These are phyloP conservation scores for Dendrobium chrysotoxum DNA, from an alignment of 106 monocot genomes.

Conservation along the genomic window DNA sequence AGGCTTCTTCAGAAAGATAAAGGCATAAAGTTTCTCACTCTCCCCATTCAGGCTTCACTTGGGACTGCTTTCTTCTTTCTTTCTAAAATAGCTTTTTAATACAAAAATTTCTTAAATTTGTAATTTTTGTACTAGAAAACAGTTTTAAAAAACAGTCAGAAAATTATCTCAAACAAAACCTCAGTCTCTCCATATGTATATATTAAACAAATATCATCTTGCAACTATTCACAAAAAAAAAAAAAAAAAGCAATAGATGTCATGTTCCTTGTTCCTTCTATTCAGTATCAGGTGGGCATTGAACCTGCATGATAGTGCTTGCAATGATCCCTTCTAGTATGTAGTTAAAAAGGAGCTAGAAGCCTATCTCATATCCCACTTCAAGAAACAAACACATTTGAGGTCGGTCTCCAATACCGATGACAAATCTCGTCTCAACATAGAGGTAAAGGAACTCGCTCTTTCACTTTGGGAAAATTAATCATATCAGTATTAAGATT, in stretches of 20 bases:
- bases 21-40: slow-evolving; percentile 10
- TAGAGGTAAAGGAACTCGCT: slow-evolving; percentile 14
- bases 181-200: neutral
- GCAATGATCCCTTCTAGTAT: slow-evolving; percentile 34
- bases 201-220: no score
- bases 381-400: slow-evolving; percentile 15
- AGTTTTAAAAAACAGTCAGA: no score
- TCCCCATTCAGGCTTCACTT: slow-evolving; percentile 11
- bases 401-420: slow-evolving; percentile 11
- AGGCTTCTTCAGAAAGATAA: slow-evolving; percentile 3
- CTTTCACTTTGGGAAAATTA: slow-evolving; percentile 14
- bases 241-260: slow-evolving; percentile 31
- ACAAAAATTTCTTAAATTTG: no score
- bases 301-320: slow-evolving; percentile 40
- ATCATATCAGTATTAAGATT: neutral
- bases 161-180: no score
- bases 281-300: slow-evolving; percentile 22
- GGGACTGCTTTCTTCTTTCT: no score
- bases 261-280: slow-evolving; percentile 58
- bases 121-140: no score
- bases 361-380: neutral
- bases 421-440: no score
- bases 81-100: no score
- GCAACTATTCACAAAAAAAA: neutral
- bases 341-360: slow-evolving; percentile 1